Conservation (phyloP, 768 basidiomycete species). For the Tulasnella sp. region DNA sequence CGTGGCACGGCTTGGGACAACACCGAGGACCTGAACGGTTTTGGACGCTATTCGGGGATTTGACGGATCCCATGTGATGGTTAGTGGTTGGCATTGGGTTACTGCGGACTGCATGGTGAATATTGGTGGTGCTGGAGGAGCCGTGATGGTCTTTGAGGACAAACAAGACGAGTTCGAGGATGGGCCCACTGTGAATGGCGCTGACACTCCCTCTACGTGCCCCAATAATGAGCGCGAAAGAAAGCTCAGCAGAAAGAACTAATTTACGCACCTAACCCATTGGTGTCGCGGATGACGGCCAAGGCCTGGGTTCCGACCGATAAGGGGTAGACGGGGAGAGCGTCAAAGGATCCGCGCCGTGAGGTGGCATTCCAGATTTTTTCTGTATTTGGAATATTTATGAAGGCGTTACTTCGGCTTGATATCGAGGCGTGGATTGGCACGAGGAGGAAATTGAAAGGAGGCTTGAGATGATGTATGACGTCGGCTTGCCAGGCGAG, state of each 20-base stretch:
- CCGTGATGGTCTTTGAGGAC: not conserved
- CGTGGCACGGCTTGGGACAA: not conserved
- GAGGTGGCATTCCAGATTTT: not conserved
- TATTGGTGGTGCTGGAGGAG: not conserved
- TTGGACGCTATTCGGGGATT: not conserved
- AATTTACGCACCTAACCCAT: not conserved
- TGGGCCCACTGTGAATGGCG: not conserved
- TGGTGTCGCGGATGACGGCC: not conserved
- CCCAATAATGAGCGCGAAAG: not conserved
- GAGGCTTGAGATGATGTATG: not conserved
- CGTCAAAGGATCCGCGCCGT: not conserved
- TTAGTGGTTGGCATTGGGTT: not conserved
- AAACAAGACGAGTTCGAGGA: not conserved
- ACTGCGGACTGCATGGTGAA: not conserved
- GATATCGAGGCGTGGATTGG: not conserved
- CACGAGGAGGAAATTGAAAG: slow-evolving; percentile 6
- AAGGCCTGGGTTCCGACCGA: not conserved
- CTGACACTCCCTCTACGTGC: not conserved
- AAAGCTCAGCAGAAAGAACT: not conserved
- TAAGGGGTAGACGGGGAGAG: not conserved
- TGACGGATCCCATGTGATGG: not conserved
- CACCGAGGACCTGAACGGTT: not conserved
- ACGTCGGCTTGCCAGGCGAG: not conserved
- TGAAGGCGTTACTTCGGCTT: not conserved
- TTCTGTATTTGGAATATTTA: not conserved